Evolutionary conservation across 768 basidiomycete genomes (phyloP).

Genomic region (Lanmaoa pseudosensibilis): DNA sequence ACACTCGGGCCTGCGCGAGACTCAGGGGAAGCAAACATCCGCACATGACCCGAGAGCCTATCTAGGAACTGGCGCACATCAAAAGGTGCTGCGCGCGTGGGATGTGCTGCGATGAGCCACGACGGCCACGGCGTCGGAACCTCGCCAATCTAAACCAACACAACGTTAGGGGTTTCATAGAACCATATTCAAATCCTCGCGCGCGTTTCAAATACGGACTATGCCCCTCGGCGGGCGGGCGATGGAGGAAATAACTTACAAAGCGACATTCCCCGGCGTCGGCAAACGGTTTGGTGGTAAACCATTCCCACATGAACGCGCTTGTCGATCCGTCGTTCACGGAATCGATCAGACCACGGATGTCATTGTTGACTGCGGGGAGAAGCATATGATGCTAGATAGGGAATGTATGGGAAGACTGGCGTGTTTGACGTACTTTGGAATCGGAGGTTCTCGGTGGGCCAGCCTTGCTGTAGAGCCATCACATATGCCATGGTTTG

Average conservation of each 20-base stretch:
- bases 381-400: neutral
- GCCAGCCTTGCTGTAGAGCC: slow-evolving; percentile 87
- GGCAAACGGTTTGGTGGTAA: slow-evolving; percentile 78
- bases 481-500: slow-evolving; percentile 97
- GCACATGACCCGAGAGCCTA: slow-evolving; percentile 63
- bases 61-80: slow-evolving; percentile 61
- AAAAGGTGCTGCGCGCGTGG: slow-evolving; percentile 52
- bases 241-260: slow-evolving; percentile 38
- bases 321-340: slow-evolving; percentile 88
- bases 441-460: slow-evolving; percentile 61
- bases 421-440: slow-evolving; percentile 51
- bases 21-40: slow-evolving; percentile 60
- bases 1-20: slow-evolving; percentile 59
- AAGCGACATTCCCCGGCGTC: slow-evolving; percentile 81
- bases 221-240: too few relatives aligned
- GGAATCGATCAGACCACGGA: slow-evolving; percentile 76
- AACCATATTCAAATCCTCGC: too few relatives aligned
- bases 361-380: slow-evolving; percentile 71
- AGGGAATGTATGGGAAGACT: neutral
- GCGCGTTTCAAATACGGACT: too few relatives aligned
- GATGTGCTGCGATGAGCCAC: slow-evolving; percentile 91
- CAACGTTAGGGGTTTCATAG: too few relatives aligned
- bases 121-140: slow-evolving; percentile 96
- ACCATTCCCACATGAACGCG: slow-evolving; percentile 97
- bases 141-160: slow-evolving; percentile 63